Percentiles rank a stretch among this genome's conserved stretches.
phyloP scores from a whole-genome alignment of 1,284 basidiomycete genomes.

The Coriolopsis trogii region DNA sequence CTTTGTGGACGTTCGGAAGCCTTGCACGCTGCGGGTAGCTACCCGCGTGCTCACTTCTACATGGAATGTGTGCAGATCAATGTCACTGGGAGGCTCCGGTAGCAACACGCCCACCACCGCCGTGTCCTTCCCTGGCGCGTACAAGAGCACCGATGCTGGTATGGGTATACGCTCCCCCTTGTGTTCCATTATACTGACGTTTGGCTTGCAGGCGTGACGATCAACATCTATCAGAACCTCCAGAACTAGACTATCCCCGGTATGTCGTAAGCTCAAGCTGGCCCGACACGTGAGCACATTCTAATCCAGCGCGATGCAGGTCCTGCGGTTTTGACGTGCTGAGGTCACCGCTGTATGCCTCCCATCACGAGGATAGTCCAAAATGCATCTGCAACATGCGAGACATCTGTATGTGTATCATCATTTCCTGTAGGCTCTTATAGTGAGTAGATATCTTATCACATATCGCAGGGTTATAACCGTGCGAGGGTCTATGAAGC shows the following conservation, averaged over 20 bases:
- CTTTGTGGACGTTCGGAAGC: constrained; percentile 31
- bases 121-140: constrained; percentile 54
- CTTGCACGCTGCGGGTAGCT: constrained; percentile 43
- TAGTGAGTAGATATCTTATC: too few species aligned
- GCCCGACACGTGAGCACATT: neutral
- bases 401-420: too few species aligned
- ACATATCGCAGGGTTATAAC: too few species aligned
- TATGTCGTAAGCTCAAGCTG: constrained; percentile 1
- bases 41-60: constrained; percentile 59
- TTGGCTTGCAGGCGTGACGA: constrained; percentile 20
- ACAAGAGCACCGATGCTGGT: constrained; percentile 37
- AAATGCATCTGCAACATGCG: too few species aligned
- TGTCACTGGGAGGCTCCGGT: constrained; percentile 50
- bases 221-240: constrained; percentile 29
- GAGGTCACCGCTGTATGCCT: neutral
- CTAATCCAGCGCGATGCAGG: constrained; percentile 2
- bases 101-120: constrained; percentile 47
- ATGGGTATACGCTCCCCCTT: neutral
- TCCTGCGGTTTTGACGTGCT: constrained; percentile 26
- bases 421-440: too few species aligned
- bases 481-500: too few species aligned
- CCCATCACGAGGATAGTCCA: too few species aligned
- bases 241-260: constrained; percentile 25
- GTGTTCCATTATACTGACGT: neutral
- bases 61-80: constrained; percentile 55